These are phyloP conservation scores for Cladosporium phlei DNA, from an alignment of 2,329 filamentous ascomycete genomes.

Conservation along the genomic window DNA sequence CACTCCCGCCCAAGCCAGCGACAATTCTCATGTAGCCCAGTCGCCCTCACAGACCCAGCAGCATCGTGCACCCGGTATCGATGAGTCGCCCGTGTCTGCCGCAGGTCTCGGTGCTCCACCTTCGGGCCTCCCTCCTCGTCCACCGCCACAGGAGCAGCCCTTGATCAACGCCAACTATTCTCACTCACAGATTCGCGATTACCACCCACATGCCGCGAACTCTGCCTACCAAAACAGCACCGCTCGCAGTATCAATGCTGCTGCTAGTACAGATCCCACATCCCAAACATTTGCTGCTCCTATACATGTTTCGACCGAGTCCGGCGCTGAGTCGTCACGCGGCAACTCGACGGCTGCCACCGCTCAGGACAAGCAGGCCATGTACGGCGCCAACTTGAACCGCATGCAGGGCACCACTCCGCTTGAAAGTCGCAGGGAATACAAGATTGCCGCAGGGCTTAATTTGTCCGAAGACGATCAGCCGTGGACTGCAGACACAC, in stretches of 20 bases:
- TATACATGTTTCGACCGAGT: slow-evolving; percentile 9
- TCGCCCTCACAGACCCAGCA: slow-evolving; percentile 25
- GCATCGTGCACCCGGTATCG: slow-evolving; percentile 26
- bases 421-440: slow-evolving; percentile 28
- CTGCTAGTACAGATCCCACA: slow-evolving; percentile 16
- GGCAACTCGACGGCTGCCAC: slow-evolving; percentile 1
- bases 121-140: slow-evolving; percentile 43
- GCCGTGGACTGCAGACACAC: slow-evolving; percentile 53
- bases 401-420: slow-evolving; percentile 15
- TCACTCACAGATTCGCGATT: slow-evolving; percentile 45
- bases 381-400: slow-evolving; percentile 4
- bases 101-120: slow-evolving; percentile 30
- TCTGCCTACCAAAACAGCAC: slow-evolving; percentile 27
- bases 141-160: slow-evolving; percentile 46
- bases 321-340: neutral
- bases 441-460: slow-evolving; percentile 26
- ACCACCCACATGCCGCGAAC: slow-evolving; percentile 45
- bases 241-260: neutral
- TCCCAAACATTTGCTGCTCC: slow-evolving; percentile 19
- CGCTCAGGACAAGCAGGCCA: slow-evolving; percentile 8
- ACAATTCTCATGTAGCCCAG: slow-evolving; percentile 28
- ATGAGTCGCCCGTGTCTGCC: slow-evolving; percentile 32
- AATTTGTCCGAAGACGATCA: slow-evolving; percentile 41
- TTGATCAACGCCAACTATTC: slow-evolving; percentile 45
- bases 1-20: slow-evolving; percentile 23